These are phyloP conservation scores for Hysterangium stoloniferum DNA, from an alignment of 768 basidiomycete species.

Conservation along the genomic window DNA sequence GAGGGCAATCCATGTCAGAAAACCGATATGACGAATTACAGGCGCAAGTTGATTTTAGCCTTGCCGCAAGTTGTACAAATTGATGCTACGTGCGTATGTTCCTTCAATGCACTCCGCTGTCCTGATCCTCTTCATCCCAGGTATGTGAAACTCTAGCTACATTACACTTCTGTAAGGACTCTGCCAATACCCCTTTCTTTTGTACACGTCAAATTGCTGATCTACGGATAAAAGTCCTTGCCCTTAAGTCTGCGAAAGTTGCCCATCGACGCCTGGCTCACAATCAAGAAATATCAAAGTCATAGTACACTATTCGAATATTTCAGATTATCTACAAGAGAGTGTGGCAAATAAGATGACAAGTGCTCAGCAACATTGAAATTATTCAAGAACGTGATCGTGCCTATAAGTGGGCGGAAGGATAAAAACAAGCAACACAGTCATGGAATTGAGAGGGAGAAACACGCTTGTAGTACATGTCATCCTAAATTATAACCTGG, in stretches of 20 bases:
- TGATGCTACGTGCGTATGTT: constrained; percentile 82
- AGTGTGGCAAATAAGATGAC: no score
- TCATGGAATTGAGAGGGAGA: constrained; percentile 3
- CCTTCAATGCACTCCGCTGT: background rate
- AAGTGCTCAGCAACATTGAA: no score
- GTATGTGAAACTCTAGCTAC: background rate
- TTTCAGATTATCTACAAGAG: no score
- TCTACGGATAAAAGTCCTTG: no score
- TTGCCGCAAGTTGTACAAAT: constrained; percentile 89
- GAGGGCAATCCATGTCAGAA: constrained; percentile 92
- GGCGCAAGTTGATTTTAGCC: constrained; percentile 82
- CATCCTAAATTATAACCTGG: constrained; percentile 8
- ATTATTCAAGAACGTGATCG: no score
- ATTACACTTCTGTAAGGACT: background rate
- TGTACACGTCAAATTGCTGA: no score
- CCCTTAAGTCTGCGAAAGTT: no score
- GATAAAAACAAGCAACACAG: no score
- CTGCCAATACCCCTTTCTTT: background rate
- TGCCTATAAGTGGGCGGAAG: no score
- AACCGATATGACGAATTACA: constrained; percentile 67
- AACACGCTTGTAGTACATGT: constrained; percentile 9
- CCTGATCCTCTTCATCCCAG: background rate
- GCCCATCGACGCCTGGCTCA: no score
- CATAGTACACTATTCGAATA: no score
- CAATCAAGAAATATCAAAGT: no score